A percentile compares a stretch with the other conserved stretches of the same genome.
These are phyloP conservation scores for Pseudocercospora pini-densiflorae DNA, from an alignment of 2,329 filamentous ascomycete genomes.

Conservation along the genomic window DNA sequence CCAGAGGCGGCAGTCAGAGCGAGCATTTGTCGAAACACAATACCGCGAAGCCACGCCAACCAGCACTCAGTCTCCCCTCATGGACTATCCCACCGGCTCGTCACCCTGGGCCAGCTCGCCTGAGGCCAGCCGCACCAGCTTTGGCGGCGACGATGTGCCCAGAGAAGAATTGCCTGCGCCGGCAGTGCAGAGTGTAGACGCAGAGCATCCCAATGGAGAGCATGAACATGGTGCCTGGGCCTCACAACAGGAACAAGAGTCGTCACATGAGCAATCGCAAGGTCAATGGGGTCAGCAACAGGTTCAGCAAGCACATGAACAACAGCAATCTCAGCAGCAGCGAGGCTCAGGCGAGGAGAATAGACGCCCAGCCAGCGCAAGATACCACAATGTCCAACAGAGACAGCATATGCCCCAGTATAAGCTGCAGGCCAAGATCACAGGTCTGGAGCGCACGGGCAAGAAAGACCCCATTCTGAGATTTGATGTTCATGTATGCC, in stretches of 20 bases:
- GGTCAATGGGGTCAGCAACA: slow-evolving; percentile 30
- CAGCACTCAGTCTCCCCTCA: slow-evolving; percentile 43
- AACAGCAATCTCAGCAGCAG: slow-evolving; percentile 41
- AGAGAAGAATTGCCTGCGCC: slow-evolving; percentile 36
- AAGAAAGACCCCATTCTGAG: slow-evolving; percentile 94
- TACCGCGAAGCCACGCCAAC: slow-evolving; percentile 34
- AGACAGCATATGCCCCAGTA: slow-evolving; percentile 42
- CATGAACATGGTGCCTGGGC: slow-evolving; percentile 21
- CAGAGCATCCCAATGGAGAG: slow-evolving; percentile 13
- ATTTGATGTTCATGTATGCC: slow-evolving; percentile 92
- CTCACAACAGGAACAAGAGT: slow-evolving; percentile 7
- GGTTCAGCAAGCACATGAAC: slow-evolving; percentile 45
- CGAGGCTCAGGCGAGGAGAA: slow-evolving; percentile 33
- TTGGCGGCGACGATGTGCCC: slow-evolving; percentile 45
- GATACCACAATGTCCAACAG: slow-evolving; percentile 40
- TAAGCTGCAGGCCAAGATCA: slow-evolving; percentile 93
- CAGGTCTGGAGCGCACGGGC: slow-evolving; percentile 86
- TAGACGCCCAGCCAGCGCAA: slow-evolving; percentile 34
- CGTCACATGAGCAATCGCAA: slow-evolving; percentile 15
- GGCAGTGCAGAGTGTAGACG: slow-evolving; percentile 27
- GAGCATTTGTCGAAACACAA: slow-evolving; percentile 39
- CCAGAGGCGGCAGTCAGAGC: slow-evolving; percentile 42
- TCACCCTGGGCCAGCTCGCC: slow-evolving; percentile 68
- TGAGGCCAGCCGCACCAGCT: slow-evolving; percentile 54
- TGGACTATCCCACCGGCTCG: slow-evolving; percentile 67